Evolutionary conservation across 768 basidiomycete species (phyloP).

Genomic region (Panus rudis): DNA sequence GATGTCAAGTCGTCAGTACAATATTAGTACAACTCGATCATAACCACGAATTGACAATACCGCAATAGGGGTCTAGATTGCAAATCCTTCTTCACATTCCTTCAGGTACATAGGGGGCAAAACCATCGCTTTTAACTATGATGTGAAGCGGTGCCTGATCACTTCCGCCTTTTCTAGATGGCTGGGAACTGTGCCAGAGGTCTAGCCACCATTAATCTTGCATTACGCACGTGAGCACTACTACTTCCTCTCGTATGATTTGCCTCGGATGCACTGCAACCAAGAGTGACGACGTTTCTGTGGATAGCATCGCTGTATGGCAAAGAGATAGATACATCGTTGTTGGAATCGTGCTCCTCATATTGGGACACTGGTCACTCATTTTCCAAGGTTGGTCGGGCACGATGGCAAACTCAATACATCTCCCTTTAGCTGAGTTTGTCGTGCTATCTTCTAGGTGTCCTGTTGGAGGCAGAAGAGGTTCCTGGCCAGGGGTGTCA

Average conservation of each 20-base stretch:
- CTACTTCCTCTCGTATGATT: background rate
- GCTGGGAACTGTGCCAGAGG: slow-evolving; percentile 36
- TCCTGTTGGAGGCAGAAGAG: slow-evolving; percentile 57
- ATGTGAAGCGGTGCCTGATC: too few relatives aligned
- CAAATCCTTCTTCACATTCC: slow-evolving; percentile 64
- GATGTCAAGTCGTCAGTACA: slow-evolving; percentile 8
- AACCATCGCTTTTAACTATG: too few relatives aligned
- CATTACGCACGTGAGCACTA: slow-evolving; percentile 32
- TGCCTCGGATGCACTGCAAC: background rate
- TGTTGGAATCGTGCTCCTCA: slow-evolving; percentile 39
- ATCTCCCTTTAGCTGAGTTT: too few relatives aligned
- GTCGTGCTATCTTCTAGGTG: slow-evolving; percentile 34
- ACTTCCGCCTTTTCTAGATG: too few relatives aligned
- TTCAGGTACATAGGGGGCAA: too few relatives aligned
- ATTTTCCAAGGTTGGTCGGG: slow-evolving; percentile 47
- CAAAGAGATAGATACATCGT: slow-evolving; percentile 48
- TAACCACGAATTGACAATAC: too few relatives aligned
- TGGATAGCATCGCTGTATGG: slow-evolving; percentile 56
- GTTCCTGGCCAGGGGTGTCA: slow-evolving; percentile 38
- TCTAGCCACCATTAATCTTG: slow-evolving; percentile 37
- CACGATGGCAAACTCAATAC: too few relatives aligned
- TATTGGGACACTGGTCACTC: slow-evolving; percentile 64
- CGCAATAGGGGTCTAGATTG: too few relatives aligned
- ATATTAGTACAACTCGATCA: too few relatives aligned
- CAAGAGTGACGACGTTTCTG: too few relatives aligned